Conservation (phyloP, 176 grass and related monocot species). For the Themeda triandra region DNA sequence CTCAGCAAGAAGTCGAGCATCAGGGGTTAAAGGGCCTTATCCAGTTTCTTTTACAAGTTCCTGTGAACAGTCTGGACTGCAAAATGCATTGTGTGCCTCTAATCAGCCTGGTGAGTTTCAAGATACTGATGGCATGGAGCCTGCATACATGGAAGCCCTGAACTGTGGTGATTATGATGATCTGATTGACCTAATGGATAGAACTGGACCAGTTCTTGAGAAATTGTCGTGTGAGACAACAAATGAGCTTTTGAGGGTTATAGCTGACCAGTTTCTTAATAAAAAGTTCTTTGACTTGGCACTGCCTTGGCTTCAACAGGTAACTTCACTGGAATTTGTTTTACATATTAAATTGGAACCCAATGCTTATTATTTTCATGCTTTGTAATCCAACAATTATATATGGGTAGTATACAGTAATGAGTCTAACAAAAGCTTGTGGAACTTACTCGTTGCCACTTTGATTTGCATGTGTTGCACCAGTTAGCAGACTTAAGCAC, state of each 20-base stretch:
- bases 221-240: conserved; percentile 67
- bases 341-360: not conserved
- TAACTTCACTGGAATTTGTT: conserved; percentile 25
- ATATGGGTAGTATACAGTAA: not conserved
- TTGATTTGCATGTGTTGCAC: conserved; percentile 13
- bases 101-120: conserved; percentile 40
- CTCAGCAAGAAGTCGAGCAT: conserved; percentile 22
- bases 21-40: conserved; percentile 24
- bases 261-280: conserved; percentile 51
- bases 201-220: conserved; percentile 84
- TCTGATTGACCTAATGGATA: conserved; percentile 80
- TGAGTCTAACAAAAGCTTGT: not conserved
- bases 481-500: conserved; percentile 80
- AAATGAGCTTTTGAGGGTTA: conserved; percentile 61
- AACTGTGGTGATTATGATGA: conserved; percentile 52
- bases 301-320: conserved; percentile 91
- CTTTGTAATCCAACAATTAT: not conserved
- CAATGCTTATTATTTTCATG: not conserved
- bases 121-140: conserved; percentile 51
- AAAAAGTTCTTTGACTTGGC: conserved; percentile 52
- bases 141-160: conserved; percentile 68
- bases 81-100: conserved; percentile 25
- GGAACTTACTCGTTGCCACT: conserved; percentile 20
- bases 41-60: conserved; percentile 33
- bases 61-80: conserved; percentile 24